phyloP scores from a whole-genome alignment of 2,329 filamentous ascomycete species.

The Colletotrichum sp. region DNA sequence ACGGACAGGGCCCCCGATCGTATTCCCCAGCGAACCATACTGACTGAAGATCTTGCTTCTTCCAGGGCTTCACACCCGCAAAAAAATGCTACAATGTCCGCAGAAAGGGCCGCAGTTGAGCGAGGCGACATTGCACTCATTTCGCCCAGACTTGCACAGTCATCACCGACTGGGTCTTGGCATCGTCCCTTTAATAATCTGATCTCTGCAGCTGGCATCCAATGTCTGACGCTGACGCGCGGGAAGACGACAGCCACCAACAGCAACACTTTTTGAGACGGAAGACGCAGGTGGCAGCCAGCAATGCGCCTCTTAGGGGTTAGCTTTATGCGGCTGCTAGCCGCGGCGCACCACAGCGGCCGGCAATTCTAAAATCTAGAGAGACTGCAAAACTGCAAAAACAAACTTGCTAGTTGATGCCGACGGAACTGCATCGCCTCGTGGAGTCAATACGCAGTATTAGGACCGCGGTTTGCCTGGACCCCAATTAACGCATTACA shows the following conservation, averaged over 20 bases:
- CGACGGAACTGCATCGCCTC: not conserved
- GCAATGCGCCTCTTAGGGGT: not conserved
- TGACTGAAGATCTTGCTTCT: slow-evolving; percentile 3
- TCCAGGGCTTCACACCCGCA: not conserved
- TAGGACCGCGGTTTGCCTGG: not conserved
- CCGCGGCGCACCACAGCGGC: not conserved
- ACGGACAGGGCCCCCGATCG: not conserved
- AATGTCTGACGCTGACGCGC: not conserved
- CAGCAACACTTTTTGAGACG: not conserved
- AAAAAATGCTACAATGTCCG: not conserved
- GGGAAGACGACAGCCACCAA: not conserved
- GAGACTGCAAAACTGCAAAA: not conserved
- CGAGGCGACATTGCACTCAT: slow-evolving; percentile 15
- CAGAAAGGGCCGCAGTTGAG: not conserved
- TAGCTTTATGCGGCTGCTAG: not conserved
- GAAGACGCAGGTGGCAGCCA: not conserved
- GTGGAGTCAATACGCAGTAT: not conserved
- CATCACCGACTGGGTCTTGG: slow-evolving; percentile 5
- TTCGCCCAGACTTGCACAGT: not conserved
- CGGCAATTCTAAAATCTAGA: not conserved
- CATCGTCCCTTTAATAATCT: slow-evolving; percentile 1
- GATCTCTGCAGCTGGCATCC: not conserved
- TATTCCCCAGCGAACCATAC: not conserved
- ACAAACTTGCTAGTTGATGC: not conserved
- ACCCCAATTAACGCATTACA: too few relatives aligned